Evolutionary conservation across 768 basidiomycete species (phyloP), one percentile per base, ranked within the genome.

Genomic region (Hygrocybe coccinea): DNA sequence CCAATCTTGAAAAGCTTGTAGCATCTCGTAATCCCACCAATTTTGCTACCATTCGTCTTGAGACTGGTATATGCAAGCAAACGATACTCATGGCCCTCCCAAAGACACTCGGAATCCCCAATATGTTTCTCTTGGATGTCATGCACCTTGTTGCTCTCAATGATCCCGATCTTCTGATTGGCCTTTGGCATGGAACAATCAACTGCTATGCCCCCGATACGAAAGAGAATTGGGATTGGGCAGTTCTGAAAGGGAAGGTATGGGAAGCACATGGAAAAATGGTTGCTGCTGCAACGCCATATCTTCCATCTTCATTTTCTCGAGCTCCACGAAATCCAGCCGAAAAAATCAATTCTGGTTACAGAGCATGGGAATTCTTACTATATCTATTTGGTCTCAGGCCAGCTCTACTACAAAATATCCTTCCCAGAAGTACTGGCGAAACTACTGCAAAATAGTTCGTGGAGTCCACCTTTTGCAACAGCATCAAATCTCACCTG

Each of bases 61-160:
- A 63, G 2, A 76, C 72, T 1, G 76, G 76, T 0, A 62, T 78
- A 9, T 62, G 50, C 0, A 73, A 71, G 37, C 71, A 72, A 0
- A 70, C 61, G 1, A 63, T 80, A 10, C 67, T 79, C 22, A 61
- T 62, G 15, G 74, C 72, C 0, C 61, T 80, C 29, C 7, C 17
- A 19, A 77, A 76, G 25, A 29, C 69, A 0, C 80, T 77, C 50
- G 60, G 65, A 0, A 25, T 71, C 52, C 21, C n/a, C 19, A n/a
- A 33, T 11, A 5, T 33, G 29, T 29, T 54, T 14, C 7, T 12
- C 15, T 12, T 37, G 0, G 77, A 81, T 55, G 19, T 70, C 1
- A 81, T 81, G 77, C 75, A 79, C 56, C 63, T 75, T 0, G 12
- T 62, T 4, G 56, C 55, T 6, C 57, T 75, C 48, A 69, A 68